Evolutionary conservation across 768 basidiomycete genomes (phyloP).

Genomic region (Boletus barrowsii): DNA sequence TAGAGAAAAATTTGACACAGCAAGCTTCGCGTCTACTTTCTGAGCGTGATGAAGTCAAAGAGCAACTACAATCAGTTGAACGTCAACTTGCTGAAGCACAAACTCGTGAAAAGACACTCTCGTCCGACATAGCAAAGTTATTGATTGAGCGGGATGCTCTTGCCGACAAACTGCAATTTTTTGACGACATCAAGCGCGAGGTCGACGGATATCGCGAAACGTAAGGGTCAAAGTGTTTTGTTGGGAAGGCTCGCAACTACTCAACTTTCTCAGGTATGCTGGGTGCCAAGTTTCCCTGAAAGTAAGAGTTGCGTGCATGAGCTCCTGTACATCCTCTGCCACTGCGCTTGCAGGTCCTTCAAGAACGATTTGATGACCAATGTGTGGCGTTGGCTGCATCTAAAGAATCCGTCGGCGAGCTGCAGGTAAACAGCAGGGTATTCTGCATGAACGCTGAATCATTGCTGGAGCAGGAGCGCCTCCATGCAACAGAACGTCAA

Average conservation of each 20-base stretch:
- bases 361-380: conserved; percentile 63
- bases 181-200: conserved; percentile 20
- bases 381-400: conserved; percentile 48
- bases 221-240: conserved; percentile 13
- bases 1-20: conserved; percentile 24
- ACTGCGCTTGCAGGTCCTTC: conserved; percentile 37
- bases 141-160: conserved; percentile 20
- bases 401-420: conserved; percentile 52
- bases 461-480: conserved; percentile 18
- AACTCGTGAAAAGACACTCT: conserved; percentile 14
- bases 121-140: conserved; percentile 14
- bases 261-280: conserved; percentile 12
- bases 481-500: conserved; percentile 18
- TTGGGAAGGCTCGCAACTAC: neutral
- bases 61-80: conserved; percentile 13
- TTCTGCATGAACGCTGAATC: neutral
- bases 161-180: conserved; percentile 18
- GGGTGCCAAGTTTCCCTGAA: conserved; percentile 24
- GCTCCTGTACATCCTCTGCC: neutral
- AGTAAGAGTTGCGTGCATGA: conserved; percentile 9
- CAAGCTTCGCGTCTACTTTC: conserved; percentile 26
- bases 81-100: conserved; percentile 17
- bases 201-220: conserved; percentile 21
- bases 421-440: conserved; percentile 36
- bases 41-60: conserved; percentile 23